These are phyloP conservation scores for Fusarium equiseti DNA, from an alignment of 2,329 filamentous ascomycete genomes.

Conservation along the genomic window DNA sequence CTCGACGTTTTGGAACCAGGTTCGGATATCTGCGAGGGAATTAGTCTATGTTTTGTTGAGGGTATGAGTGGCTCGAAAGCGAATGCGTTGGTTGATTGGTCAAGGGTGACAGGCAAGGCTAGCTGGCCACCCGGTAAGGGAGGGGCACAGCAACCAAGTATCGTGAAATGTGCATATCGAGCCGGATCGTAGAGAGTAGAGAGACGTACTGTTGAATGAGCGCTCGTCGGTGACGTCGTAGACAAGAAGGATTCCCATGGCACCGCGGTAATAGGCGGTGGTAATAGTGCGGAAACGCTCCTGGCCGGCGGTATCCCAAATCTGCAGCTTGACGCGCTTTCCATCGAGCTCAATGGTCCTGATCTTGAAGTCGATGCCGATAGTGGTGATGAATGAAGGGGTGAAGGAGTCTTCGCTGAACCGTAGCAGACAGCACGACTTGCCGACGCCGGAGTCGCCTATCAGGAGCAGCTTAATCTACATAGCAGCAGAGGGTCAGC, in stretches of 20 bases:
- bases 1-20: constrained; percentile 99
- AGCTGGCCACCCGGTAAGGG: neutral
- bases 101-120: neutral
- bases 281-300: constrained; percentile 99
- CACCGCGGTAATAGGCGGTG: constrained; percentile 97
- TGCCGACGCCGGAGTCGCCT: constrained; percentile 95
- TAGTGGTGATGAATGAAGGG: constrained; percentile 97
- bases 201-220: constrained; percentile 87
- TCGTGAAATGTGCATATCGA: neutral
- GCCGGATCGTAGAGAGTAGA: neutral
- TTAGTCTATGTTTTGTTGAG: constrained; percentile 29
- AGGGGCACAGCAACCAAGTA: constrained; percentile 2
- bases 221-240: constrained; percentile 98
- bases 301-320: constrained; percentile 99
- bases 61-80: constrained; percentile 12
- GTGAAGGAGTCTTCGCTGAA: constrained; percentile 99
- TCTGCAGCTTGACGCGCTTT: constrained; percentile 98
- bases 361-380: constrained; percentile 99
- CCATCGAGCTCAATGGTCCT: constrained; percentile 98
- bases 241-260: constrained; percentile 97
- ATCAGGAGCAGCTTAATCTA: constrained; percentile 98
- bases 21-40: constrained; percentile 83
- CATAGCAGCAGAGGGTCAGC: constrained; percentile 34
- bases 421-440: constrained; percentile 95
- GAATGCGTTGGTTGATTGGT: constrained; percentile 12